Evolutionary conservation across 805 yeast species (phyloP).

Genomic region (Limtongozyma cylindracea): DNA sequence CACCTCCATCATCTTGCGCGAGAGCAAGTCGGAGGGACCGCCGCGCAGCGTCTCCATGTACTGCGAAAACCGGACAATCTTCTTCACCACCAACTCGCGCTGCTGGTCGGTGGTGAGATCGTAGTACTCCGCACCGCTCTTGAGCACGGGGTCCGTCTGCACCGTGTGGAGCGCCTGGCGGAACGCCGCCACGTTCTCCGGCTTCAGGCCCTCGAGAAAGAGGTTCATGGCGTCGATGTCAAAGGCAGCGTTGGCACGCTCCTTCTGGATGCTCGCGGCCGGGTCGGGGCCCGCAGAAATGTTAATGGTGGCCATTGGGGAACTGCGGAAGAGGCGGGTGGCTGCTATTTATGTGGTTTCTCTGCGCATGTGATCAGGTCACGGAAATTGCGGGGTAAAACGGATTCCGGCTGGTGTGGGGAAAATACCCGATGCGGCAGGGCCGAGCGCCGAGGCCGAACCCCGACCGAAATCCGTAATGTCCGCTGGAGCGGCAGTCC

Average conservation of each 20-base stretch:
- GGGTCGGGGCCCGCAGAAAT: constrained; percentile 12
- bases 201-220: constrained; percentile 28
- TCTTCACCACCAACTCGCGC: constrained; percentile 31
- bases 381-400: too few species aligned
- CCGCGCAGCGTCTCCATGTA: constrained; percentile 33
- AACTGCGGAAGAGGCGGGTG: too few species aligned
- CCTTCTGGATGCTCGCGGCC: constrained; percentile 10
- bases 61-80: constrained; percentile 32
- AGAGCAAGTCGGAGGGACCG: constrained; percentile 19
- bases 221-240: constrained; percentile 14
- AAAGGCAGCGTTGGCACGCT: constrained; percentile 17
- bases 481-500: too few species aligned
- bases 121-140: constrained; percentile 25
- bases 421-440: too few species aligned
- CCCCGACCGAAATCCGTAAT: too few species aligned
- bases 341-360: too few species aligned
- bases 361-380: too few species aligned
- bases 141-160: constrained; percentile 41
- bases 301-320: too few species aligned
- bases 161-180: constrained; percentile 26
- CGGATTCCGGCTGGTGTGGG: too few species aligned
- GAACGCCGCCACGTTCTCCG: constrained; percentile 14
- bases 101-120: constrained; percentile 29
- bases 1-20: constrained; percentile 29
- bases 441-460: too few species aligned